A percentile compares a stretch with the other conserved stretches of the same genome.
These are phyloP conservation scores for Exophiala aquamarina DNA, from an alignment of 2,329 filamentous ascomycete genomes.

Conservation along the genomic window DNA sequence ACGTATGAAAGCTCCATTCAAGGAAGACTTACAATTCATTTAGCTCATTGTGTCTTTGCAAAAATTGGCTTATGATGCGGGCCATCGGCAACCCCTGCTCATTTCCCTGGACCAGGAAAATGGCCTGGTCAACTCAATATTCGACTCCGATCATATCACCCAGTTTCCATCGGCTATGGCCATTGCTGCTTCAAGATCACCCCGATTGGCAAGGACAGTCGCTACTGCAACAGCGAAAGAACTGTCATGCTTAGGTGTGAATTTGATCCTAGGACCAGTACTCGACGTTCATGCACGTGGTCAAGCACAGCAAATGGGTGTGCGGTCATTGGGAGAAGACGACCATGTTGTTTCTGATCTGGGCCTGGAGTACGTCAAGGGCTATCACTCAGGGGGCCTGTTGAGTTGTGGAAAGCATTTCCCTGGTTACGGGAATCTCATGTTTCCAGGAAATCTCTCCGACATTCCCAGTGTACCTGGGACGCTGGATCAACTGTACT, in stretches of 20 bases:
- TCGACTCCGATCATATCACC: conserved; percentile 90
- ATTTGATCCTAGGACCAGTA: conserved; percentile 89
- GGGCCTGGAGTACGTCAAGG: conserved; percentile 86
- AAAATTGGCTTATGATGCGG: conserved; percentile 83
- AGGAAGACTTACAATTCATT: conserved; percentile 87
- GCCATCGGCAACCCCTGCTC: conserved; percentile 81
- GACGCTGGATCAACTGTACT: conserved; percentile 82
- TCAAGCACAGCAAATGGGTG: conserved; percentile 82
- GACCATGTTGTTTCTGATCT: conserved; percentile 92
- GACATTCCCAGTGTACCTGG: conserved; percentile 95
- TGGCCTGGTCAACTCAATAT: conserved; percentile 92
- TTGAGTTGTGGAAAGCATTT: conserved; percentile 94
- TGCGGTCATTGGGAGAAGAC: conserved; percentile 85
- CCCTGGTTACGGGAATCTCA: conserved; percentile 89
- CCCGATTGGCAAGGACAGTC: conserved; percentile 80
- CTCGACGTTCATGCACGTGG: conserved; percentile 91
- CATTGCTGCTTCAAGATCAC: conserved; percentile 83
- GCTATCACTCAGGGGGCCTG: conserved; percentile 85
- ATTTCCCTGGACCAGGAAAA: conserved; percentile 96
- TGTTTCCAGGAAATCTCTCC: conserved; percentile 84
- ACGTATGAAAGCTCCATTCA: conserved; percentile 1
- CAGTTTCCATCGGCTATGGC: conserved; percentile 98
- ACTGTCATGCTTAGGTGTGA: conserved; percentile 86
- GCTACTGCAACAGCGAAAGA: conserved; percentile 92
- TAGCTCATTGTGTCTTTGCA: conserved; percentile 85